Base-by-base conservation (phyloP, 164 flowering plant species). In the Berberis thunbergii region DNA sequence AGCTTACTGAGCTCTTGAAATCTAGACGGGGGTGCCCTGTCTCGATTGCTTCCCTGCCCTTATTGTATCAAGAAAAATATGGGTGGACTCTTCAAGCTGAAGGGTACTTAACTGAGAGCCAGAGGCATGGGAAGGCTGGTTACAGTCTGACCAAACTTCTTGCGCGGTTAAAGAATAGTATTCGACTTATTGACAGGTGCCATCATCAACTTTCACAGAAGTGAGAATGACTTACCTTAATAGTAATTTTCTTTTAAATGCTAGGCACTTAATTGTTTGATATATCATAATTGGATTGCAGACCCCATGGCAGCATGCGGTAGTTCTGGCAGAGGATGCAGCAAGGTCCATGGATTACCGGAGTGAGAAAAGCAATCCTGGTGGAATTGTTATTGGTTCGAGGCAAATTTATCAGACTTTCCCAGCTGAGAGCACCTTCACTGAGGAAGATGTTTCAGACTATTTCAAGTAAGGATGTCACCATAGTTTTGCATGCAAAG, bases 51-150 rank as follows among this genome's bases (percentile, higher is more conserved):
- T 83, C 97, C 3, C 63, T 93, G 64, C 98, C 98, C 0, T 75
- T 83, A 83, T 13, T 90, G 67, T 93, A 88, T 69, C 81, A 75
- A 62, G 98, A 88, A 63, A 85, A 74, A 54, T 93, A 81, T 69
- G 93, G 96, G 10, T 85, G 69, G 70, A 73, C 60, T 50, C 84
- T 93, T 45, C 94, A 88, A 66, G 94, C 96, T 0, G 96, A 88
- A 41, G 96, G 96, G 52, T 93, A 90, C 66, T 81, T 87, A 3
- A 90, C 97, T 6, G 98, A 90, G 75, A 93, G 97, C 74, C 98
- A 93, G 64, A 79, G 96, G 67, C 90, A 93, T 70, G 98, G 97
- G 44, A 86, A 84, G 63, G 86, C 95, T 69, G 98, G 94, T 57
- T 86, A 80, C 61, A 86, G 91, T 67, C 74, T 90, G 73, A 88